These are phyloP conservation scores for Phytophthora melonis DNA, from an alignment of 352 stramenopile genomes.

Conservation along the genomic window DNA sequence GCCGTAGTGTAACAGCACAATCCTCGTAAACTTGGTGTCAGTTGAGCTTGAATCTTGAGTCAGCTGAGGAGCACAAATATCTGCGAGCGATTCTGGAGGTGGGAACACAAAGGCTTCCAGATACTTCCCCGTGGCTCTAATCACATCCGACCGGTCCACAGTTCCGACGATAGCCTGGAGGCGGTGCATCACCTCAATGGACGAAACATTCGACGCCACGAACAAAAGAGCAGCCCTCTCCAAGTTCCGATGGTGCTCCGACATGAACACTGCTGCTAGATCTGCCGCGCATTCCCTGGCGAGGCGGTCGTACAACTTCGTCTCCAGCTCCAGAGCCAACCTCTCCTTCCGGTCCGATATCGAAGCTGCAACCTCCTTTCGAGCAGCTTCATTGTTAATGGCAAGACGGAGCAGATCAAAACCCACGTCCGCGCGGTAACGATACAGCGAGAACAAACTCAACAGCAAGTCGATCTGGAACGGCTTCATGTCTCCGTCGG, in stretches of 20 bases:
- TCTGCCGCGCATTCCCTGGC: constrained; percentile 72
- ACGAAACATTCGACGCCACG: constrained; percentile 73
- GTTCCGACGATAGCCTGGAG: constrained; percentile 59
- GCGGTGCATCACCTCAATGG: constrained; percentile 62
- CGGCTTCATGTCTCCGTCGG: constrained; percentile 34
- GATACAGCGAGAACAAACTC: constrained; percentile 87
- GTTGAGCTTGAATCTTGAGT: constrained; percentile 12
- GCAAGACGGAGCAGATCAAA: constrained; percentile 53
- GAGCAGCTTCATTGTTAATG: constrained; percentile 29
- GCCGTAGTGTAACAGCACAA: constrained; percentile 75
- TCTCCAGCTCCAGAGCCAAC: constrained; percentile 75
- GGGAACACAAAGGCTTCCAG: constrained; percentile 84
- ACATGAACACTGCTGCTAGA: constrained; percentile 72
- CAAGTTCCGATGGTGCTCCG: constrained; percentile 61
- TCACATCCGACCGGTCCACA: constrained; percentile 60
- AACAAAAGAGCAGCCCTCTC: constrained; percentile 72
- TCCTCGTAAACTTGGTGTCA: constrained; percentile 64
- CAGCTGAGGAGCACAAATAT: constrained; percentile 29
- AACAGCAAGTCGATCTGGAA: constrained; percentile 81
- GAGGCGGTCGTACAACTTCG: constrained; percentile 77
- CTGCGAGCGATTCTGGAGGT: constrained; percentile 37
- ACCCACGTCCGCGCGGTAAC: constrained; percentile 85
- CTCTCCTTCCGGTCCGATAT: constrained; percentile 55
- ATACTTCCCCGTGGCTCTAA: constrained; percentile 70
- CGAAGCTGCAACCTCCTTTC: constrained; percentile 18